A percentile compares a stretch with the other conserved stretches of the same genome.
These are phyloP conservation scores for Polytrichum commune DNA, from an alignment of 225 moss, liverwort and hornwort genomes.

Conservation along the genomic window DNA sequence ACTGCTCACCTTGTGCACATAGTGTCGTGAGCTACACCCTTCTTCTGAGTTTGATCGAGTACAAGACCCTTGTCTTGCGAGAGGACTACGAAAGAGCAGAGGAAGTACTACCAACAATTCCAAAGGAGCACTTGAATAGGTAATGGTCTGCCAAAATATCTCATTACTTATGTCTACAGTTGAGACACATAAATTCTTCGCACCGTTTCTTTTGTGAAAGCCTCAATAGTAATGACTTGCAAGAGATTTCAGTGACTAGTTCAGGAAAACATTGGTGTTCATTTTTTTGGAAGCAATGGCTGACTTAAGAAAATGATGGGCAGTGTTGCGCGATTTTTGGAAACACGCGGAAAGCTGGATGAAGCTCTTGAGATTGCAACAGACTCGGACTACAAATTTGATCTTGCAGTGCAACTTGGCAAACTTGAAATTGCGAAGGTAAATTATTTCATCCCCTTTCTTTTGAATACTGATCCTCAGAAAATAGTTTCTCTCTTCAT, in stretches of 20 bases:
- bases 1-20: not conserved
- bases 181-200: too few species aligned
- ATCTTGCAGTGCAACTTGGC: constrained; percentile 88
- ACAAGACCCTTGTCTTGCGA: constrained; percentile 87
- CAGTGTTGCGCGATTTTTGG: constrained; percentile 91
- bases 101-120: constrained; percentile 85
- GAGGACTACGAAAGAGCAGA: constrained; percentile 78
- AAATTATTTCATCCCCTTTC: not conserved
- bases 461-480: too few species aligned
- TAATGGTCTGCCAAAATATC: constrained; percentile 15
- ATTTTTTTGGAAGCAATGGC: too few species aligned
- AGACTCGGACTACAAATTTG: constrained; percentile 92
- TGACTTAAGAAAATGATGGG: too few species aligned
- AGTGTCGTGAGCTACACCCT: constrained; percentile 99
- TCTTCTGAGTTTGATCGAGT: constrained; percentile 90
- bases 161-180: too few species aligned
- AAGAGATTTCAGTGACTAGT: too few species aligned
- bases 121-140: constrained; percentile 87
- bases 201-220: too few species aligned
- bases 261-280: too few species aligned
- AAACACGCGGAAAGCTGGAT: constrained; percentile 92
- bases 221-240: too few species aligned
- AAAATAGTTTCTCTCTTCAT: not conserved
- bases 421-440: constrained; percentile 88
- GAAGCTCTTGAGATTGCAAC: constrained; percentile 84